Evolutionary conservation across 345 rosid genomes (phyloP).

Genomic region (Diplotaxis tenuifolia): DNA sequence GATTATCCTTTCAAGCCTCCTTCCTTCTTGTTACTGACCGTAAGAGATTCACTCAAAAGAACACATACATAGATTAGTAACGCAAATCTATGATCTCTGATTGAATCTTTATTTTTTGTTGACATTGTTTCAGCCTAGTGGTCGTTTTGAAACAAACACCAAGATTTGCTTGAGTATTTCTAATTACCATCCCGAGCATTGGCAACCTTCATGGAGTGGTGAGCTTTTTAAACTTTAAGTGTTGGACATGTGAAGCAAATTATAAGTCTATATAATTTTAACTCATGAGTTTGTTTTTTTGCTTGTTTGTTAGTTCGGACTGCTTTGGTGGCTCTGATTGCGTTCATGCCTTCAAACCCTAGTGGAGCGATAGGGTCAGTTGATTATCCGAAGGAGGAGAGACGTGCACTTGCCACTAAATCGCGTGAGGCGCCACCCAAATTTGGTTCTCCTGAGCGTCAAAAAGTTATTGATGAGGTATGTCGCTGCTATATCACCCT

Average conservation of each 20-base stretch:
- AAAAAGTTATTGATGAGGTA: conserved; percentile 85
- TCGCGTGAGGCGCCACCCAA: conserved; percentile 79
- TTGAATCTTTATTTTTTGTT: not conserved
- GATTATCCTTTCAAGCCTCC: conserved; percentile 99
- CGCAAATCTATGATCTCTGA: too few species aligned
- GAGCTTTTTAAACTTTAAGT: too few species aligned
- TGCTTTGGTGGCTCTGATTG: conserved; percentile 88
- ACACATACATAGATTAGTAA: too few species aligned
- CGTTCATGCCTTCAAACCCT: conserved; percentile 46
- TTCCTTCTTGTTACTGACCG: conserved; percentile 85
- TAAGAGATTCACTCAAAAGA: conserved; percentile 13
- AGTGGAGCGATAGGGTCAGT: conserved; percentile 52
- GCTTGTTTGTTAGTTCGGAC: conserved; percentile 64
- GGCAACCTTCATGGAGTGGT: conserved; percentile 99
- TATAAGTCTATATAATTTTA: too few species aligned
- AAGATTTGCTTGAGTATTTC: conserved; percentile 97
- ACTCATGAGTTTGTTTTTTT: too few species aligned
- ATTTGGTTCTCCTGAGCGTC: conserved; percentile 76
- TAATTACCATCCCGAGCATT: conserved; percentile 97
- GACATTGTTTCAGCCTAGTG: conserved; percentile 64
- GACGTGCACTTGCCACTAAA: conserved; percentile 66
- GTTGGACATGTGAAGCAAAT: too few species aligned
- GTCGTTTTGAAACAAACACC: conserved; percentile 93
- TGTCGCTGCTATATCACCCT: not conserved
- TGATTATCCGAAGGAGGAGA: conserved; percentile 74